Evolutionary conservation across 2,329 filamentous ascomycete genomes (phyloP).

Genomic region (Aspergillus melleus): DNA sequence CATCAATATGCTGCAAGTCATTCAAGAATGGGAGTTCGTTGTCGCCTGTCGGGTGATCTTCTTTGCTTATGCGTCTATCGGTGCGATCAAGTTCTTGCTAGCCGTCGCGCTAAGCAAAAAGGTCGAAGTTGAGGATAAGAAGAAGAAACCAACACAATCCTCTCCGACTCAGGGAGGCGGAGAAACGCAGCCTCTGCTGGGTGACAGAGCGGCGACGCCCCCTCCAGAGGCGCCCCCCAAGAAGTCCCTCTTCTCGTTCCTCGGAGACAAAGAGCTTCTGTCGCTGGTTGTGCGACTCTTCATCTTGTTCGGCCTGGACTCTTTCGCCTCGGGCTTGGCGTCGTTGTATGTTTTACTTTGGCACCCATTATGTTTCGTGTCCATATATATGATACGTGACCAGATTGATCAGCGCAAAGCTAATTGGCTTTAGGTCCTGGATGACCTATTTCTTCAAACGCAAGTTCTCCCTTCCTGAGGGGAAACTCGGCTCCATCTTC

Average conservation of each 20-base stretch:
- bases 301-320: slow-evolving; percentile 67
- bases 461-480: slow-evolving; percentile 56
- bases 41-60: slow-evolving; percentile 59
- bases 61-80: slow-evolving; percentile 57
- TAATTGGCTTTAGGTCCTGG: slow-evolving; percentile 35
- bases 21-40: slow-evolving; percentile 46
- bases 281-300: slow-evolving; percentile 54
- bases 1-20: slow-evolving; percentile 51
- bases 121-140: slow-evolving; percentile 44
- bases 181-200: slow-evolving; percentile 40
- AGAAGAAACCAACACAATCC: slow-evolving; percentile 21
- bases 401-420: slow-evolving; percentile 9
- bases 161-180: slow-evolving; percentile 24
- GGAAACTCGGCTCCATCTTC: slow-evolving; percentile 56
- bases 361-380: slow-evolving; percentile 8
- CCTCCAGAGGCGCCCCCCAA: slow-evolving; percentile 15
- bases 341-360: slow-evolving; percentile 51
- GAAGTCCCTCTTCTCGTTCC: slow-evolving; percentile 53
- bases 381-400: slow-evolving; percentile 10
- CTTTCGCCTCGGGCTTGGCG: slow-evolving; percentile 69
- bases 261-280: slow-evolving; percentile 50
- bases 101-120: slow-evolving; percentile 51
- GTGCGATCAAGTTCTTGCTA: slow-evolving; percentile 57
- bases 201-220: slow-evolving; percentile 10
- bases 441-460: slow-evolving; percentile 59